A percentile compares a stretch with the other conserved stretches of the same genome.
phyloP scores from a whole-genome alignment of 148 eudicot genomes.

The Dianthus caryophyllus region DNA sequence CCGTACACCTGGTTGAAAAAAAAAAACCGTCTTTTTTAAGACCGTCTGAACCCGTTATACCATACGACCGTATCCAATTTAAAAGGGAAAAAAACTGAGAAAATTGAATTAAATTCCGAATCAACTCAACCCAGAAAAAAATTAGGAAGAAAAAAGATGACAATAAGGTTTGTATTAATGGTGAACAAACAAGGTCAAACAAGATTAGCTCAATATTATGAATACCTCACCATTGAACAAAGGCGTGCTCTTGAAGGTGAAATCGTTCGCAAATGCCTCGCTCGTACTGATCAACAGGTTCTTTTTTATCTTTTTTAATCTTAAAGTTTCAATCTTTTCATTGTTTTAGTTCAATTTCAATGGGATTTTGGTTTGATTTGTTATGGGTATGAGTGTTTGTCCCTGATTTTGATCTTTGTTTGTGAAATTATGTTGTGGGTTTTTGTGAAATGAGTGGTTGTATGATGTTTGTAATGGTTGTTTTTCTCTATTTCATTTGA shows the following conservation, averaged over 20 bases:
- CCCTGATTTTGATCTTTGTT: neutral
- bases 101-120: too few species aligned
- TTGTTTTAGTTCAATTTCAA: neutral
- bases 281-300: constrained; percentile 92
- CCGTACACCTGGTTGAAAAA: too few species aligned
- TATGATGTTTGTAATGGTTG: too few species aligned
- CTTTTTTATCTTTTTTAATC: neutral
- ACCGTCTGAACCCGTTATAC: too few species aligned
- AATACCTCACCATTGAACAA: constrained; percentile 82
- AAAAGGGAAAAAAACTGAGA: too few species aligned
- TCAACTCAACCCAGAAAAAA: neutral
- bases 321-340: constrained; percentile 3
- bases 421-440: too few species aligned
- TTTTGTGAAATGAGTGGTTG: too few species aligned
- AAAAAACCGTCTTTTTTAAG: too few species aligned
- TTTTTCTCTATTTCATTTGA: neutral
- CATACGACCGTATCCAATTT: too few species aligned
- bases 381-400: neutral
- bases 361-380: neutral
- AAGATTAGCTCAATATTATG: constrained; percentile 91
- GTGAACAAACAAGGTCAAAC: constrained; percentile 99
- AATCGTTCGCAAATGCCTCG: constrained; percentile 97
- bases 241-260: constrained; percentile 97
- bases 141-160: constrained; percentile 66
- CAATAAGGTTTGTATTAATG: constrained; percentile 90